Evolutionary conservation across 257 asterid species (phyloP), one percentile per base, ranked within the genome.

Genomic region (Mitragyna speciosa): DNA sequence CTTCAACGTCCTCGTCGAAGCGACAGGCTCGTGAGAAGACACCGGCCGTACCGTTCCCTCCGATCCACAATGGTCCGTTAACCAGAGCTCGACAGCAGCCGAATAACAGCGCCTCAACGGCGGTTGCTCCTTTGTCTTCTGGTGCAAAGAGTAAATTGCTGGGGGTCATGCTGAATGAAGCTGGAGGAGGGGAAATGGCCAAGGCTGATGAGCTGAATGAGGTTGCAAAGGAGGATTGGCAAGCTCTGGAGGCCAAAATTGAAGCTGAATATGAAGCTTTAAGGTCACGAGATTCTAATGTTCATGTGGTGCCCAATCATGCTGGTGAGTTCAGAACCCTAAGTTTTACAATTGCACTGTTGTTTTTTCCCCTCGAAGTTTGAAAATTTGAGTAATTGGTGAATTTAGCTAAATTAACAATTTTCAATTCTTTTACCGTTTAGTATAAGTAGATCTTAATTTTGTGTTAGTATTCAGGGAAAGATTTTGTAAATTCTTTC

Each of bases 31-130:
- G 98, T 76, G 98, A 95, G 82, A 93, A 90, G 93, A 89, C 89
- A 30, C 88, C 78, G 47, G 70, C 84, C 26, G 94, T 89, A 52
- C 91, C 96, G 22, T 91, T 91, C 51, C 79, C 89, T 68, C 93
- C 92, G 97, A 93, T 93, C 97, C 91, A 96, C 91, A 90, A 91
- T 80, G 98, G 98, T 41, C 98, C 98, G 26, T 83, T 85, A 82
- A 96, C 99, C 33, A 91, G 99, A 91, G 98, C 98, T 19, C 92
- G 97, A 2, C 87, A 88, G 88, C 97, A 90, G 73, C 99, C 97
- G 59, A 86, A 73, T 85, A 92, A 75, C 83, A 82, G 83, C 83
- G 48, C 71, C 72, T 26, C 84, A 11, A 39, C 83, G 22, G 69
- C 76, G 24, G 71, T 77, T 61, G 76, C 85, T 33, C 79, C 82